Percentiles rank a stretch among this genome's conserved stretches.
Conservation (phyloP, 202 grass and related monocot species). For the Setaria italica region DNA sequence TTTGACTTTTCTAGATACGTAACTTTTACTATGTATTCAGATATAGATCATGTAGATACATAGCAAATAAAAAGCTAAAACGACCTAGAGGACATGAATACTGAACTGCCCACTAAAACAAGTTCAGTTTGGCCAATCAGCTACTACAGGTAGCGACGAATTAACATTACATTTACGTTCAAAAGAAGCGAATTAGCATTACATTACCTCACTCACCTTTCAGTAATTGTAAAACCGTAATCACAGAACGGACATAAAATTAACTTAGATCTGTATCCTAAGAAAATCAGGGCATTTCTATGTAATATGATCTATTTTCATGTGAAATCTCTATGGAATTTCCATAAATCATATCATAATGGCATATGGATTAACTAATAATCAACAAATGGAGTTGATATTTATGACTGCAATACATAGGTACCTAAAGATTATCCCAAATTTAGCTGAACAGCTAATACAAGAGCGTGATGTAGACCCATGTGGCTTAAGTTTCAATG, state of each 20-base stretch:
- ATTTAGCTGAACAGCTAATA: not conserved
- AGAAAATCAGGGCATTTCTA: not conserved
- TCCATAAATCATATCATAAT: constrained; percentile 8
- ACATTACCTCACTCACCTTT: not conserved
- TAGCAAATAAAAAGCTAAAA: too few species aligned
- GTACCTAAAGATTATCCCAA: not conserved
- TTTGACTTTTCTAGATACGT: too few species aligned
- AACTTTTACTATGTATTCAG: too few species aligned
- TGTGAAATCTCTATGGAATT: not conserved
- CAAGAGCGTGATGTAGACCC: constrained; percentile 18
- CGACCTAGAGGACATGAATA: not conserved
- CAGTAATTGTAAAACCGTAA: not conserved
- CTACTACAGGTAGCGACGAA: not conserved
- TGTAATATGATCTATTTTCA: not conserved
- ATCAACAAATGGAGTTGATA: not conserved
- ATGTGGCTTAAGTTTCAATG: constrained; percentile 1
- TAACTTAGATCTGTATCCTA: not conserved
- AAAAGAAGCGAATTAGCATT: too few species aligned
- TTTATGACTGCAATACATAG: not conserved
- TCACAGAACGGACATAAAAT: not conserved
- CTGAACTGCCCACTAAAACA: not conserved
- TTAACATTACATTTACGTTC: too few species aligned
- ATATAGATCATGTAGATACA: too few species aligned
- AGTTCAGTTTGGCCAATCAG: not conserved
- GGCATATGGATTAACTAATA: not conserved